phyloP scores from a whole-genome alignment of 495 filamentous ascomycete genomes.

The Talaromyces nanjingensis region DNA sequence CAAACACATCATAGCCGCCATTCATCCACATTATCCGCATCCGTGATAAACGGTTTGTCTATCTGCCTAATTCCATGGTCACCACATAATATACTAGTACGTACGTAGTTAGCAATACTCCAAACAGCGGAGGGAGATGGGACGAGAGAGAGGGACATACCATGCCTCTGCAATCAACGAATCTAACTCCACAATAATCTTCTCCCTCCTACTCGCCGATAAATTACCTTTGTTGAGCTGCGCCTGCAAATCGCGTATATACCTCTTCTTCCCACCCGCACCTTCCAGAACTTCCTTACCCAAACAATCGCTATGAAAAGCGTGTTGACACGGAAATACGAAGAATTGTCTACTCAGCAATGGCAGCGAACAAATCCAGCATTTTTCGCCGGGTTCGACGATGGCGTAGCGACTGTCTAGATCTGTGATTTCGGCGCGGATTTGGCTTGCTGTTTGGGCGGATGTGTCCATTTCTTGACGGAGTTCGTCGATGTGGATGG shows the following conservation, averaged over 20 bases:
- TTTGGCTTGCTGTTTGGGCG: constrained; percentile 77
- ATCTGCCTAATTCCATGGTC: constrained; percentile 91
- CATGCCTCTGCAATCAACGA: constrained; percentile 72
- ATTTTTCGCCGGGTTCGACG: constrained; percentile 92
- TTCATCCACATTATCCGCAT: constrained; percentile 64
- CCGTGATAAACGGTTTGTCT: constrained; percentile 79
- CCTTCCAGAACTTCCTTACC: constrained; percentile 73
- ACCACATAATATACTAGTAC: constrained; percentile 65
- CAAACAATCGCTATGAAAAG: constrained; percentile 91
- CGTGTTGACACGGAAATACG: constrained; percentile 96
- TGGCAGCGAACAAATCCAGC: constrained; percentile 79
- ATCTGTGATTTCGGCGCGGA: constrained; percentile 75
- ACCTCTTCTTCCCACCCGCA: constrained; percentile 63
- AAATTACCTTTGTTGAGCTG: constrained; percentile 67
- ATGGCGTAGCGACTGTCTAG: constrained; percentile 89
- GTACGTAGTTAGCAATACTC: constrained; percentile 10
- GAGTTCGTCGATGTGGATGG: constrained; percentile 78
- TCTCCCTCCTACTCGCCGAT: constrained; percentile 61
- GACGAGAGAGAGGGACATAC: constrained; percentile 38
- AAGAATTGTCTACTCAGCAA: constrained; percentile 88
- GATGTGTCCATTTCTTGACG: constrained; percentile 94
- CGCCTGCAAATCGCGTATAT: constrained; percentile 78
- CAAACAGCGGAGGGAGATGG: no score
- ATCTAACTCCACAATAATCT: constrained; percentile 83
- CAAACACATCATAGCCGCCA: constrained; percentile 62